These are phyloP conservation scores for Calonectria crousiana DNA, from an alignment of 2,329 filamentous ascomycete species.

Conservation along the genomic window DNA sequence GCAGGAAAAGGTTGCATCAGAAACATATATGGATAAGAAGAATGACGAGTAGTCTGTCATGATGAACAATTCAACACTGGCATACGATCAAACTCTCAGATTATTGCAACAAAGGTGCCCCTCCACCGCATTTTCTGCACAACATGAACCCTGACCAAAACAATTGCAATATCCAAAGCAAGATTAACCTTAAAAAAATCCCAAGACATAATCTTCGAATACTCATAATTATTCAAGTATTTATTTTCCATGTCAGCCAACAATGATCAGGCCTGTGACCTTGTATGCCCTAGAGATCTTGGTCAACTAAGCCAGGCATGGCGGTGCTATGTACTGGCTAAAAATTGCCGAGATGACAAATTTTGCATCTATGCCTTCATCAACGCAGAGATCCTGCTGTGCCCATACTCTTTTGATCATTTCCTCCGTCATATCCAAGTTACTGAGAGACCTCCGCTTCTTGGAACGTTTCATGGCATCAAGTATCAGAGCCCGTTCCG, in stretches of 20 bases:
- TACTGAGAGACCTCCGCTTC: not conserved
- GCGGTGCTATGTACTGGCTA: constrained; percentile 1
- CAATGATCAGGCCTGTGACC: too few species aligned
- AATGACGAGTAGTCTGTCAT: not conserved
- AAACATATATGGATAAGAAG: not conserved
- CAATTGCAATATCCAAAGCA: too few species aligned
- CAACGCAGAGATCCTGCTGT: constrained; percentile 1
- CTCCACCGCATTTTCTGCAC: too few species aligned
- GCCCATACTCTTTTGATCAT: constrained; percentile 14
- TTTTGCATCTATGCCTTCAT: not conserved
- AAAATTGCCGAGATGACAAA: constrained; percentile 11
- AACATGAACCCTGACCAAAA: too few species aligned
- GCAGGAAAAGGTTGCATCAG: not conserved
- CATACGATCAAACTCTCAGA: too few species aligned
- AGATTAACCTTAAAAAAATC: too few species aligned
- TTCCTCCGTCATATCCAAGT: constrained; percentile 3
- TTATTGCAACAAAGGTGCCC: too few species aligned
- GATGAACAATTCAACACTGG: too few species aligned
- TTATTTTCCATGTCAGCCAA: too few species aligned
- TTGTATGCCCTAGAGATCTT: not conserved
- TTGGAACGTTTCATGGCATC: not conserved
- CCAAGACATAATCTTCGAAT: too few species aligned
- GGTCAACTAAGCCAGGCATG: constrained; percentile 8
- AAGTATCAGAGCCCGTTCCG: constrained; percentile 7
- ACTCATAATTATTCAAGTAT: too few species aligned